Conservation (phyloP, 192 early-diverging fungal species). For the Coemansia sp. region DNA sequence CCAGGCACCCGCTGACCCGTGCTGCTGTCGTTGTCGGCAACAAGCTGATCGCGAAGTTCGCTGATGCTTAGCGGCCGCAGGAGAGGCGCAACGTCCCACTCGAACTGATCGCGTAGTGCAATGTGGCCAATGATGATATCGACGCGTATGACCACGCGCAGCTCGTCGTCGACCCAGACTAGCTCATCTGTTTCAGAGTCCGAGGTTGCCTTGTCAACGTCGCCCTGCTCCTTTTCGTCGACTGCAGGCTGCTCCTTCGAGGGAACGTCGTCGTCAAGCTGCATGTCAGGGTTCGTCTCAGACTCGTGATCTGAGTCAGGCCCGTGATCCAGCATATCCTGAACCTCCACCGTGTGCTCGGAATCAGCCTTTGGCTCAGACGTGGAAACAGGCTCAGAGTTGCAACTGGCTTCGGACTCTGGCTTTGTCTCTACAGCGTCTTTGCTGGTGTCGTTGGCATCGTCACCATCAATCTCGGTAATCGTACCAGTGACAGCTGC, state of each 20-base stretch:
- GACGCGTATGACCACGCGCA: slow-evolving; percentile 80
- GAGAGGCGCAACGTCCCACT: slow-evolving; percentile 77
- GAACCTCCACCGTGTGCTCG: not conserved
- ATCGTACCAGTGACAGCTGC: not conserved
- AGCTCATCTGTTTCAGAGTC: slow-evolving; percentile 1
- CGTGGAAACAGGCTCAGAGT: too few relatives aligned
- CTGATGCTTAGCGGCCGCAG: slow-evolving; percentile 30
- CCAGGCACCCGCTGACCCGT: not conserved
- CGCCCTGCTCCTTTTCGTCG: too few relatives aligned
- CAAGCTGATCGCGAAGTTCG: slow-evolving; percentile 20
- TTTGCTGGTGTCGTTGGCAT: too few relatives aligned
- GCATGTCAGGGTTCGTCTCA: not conserved
- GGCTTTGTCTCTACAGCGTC: not conserved
- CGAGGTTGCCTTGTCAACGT: not conserved
- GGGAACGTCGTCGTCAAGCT: not conserved
- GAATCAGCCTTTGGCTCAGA: not conserved
- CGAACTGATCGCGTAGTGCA: slow-evolving; percentile 87
- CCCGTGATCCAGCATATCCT: too few relatives aligned
- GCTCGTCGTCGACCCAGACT: slow-evolving; percentile 56
- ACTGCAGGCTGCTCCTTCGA: not conserved
- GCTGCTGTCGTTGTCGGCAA: not conserved
- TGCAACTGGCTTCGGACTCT: not conserved
- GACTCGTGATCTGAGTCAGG: too few relatives aligned
- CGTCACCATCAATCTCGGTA: not conserved
- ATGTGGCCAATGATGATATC: slow-evolving; percentile 86